phyloP scores from a whole-genome alignment of 2,329 filamentous ascomycete species.

The Ambrosiella beaveri region DNA sequence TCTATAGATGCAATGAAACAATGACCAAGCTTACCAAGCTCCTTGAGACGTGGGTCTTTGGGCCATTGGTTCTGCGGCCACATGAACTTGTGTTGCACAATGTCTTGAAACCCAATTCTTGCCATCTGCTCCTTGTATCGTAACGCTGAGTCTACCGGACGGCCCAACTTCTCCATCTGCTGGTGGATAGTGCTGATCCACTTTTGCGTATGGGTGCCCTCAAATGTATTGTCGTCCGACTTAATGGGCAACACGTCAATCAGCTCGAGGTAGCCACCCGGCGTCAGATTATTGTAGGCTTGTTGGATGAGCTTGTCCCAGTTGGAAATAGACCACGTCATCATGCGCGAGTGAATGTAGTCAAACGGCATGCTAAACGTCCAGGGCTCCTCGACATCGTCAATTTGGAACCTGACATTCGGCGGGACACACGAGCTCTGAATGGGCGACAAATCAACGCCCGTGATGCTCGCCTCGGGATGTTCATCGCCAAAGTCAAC shows the following conservation, averaged over 20 bases:
- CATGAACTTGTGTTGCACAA: slow-evolving; percentile 29
- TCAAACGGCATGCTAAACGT: slow-evolving; percentile 24
- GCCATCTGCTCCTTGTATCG: slow-evolving; percentile 24
- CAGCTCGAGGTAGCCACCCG: slow-evolving; percentile 21
- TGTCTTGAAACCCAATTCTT: slow-evolving; percentile 35
- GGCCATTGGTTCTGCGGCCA: slow-evolving; percentile 37
- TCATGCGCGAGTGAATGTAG: slow-evolving; percentile 22
- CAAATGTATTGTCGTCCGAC: slow-evolving; percentile 20
- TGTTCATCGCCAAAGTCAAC: slow-evolving; percentile 20
- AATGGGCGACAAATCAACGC: slow-evolving; percentile 27
- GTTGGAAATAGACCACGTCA: slow-evolving; percentile 18
- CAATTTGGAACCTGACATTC: slow-evolving; percentile 31
- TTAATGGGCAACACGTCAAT: slow-evolving; percentile 18
- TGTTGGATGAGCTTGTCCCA: slow-evolving; percentile 22
- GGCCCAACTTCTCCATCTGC: slow-evolving; percentile 18
- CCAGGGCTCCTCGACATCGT: slow-evolving; percentile 27
- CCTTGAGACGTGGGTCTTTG: slow-evolving; percentile 31
- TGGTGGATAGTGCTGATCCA: slow-evolving; percentile 20
- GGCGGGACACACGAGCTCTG: slow-evolving; percentile 28
- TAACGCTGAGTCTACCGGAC: slow-evolving; percentile 18
- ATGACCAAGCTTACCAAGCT: slow-evolving; percentile 23
- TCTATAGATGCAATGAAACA: neutral
- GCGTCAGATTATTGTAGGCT: slow-evolving; percentile 21
- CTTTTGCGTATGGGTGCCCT: slow-evolving; percentile 17
- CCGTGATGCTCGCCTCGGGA: slow-evolving; percentile 20